A percentile compares a stretch with the other conserved stretches of the same genome.
These are phyloP conservation scores for Phytopythium vexans DNA, from an alignment of 352 stramenopile species.

Conservation along the genomic window DNA sequence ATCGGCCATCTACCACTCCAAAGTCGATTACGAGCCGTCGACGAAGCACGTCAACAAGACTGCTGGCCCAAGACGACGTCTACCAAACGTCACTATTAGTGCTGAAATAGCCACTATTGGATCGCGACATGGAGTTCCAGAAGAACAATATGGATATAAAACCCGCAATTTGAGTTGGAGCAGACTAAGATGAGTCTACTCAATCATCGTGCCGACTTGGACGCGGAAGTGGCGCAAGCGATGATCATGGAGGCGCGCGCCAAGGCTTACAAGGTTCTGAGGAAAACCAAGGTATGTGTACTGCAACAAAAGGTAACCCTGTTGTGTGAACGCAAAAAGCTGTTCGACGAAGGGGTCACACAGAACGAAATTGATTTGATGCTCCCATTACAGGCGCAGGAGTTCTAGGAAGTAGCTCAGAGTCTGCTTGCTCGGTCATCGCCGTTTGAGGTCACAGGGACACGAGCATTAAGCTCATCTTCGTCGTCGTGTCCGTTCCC, in stretches of 20 bases:
- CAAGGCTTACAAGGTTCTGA: constrained; percentile 1
- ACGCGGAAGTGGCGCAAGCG: too few relatives aligned
- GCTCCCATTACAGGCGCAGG: constrained; percentile 2
- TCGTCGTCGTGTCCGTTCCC: not conserved
- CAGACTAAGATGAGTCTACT: too few relatives aligned
- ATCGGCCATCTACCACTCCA: too few relatives aligned
- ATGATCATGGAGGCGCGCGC: constrained; percentile 8
- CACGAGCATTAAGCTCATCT: constrained; percentile 8
- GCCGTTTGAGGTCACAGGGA: not conserved
- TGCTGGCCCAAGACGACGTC: too few relatives aligned
- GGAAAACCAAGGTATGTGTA: constrained; percentile 6
- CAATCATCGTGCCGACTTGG: too few relatives aligned
- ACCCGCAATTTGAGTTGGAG: too few relatives aligned
- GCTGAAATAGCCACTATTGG: too few relatives aligned
- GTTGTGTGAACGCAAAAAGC: constrained; percentile 10
- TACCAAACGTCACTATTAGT: too few relatives aligned
- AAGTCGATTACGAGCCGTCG: too few relatives aligned
- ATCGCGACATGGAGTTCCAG: too few relatives aligned
- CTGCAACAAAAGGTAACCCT: constrained; percentile 8
- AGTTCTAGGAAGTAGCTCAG: constrained; percentile 13
- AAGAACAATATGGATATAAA: too few relatives aligned
- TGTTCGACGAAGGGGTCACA: constrained; percentile 11
- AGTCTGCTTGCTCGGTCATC: not conserved
- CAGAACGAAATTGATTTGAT: constrained; percentile 13
- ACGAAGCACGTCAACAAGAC: too few relatives aligned